Evolutionary conservation across 192 early-diverging fungal species (phyloP).

Genomic region (Coemansia sp.): DNA sequence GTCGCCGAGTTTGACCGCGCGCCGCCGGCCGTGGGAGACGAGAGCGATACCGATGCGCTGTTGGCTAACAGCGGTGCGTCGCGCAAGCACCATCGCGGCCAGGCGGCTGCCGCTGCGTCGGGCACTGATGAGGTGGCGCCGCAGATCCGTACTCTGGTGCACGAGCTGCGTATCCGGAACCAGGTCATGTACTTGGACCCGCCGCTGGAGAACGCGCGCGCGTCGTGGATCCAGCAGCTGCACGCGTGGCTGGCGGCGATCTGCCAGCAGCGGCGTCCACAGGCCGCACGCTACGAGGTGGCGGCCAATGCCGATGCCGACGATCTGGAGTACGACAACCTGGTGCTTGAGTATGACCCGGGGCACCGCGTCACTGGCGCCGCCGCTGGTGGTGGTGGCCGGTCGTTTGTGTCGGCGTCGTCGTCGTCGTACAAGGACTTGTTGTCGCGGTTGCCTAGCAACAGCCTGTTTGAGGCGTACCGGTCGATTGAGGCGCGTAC

Average conservation of each 20-base stretch:
- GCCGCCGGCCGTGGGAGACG: slow-evolving; percentile 47
- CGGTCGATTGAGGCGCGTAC: slow-evolving; percentile 78
- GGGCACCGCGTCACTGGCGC: slow-evolving; percentile 28
- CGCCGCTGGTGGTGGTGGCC: background rate
- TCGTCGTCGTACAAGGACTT: slow-evolving; percentile 46
- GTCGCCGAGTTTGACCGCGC: slow-evolving; percentile 63
- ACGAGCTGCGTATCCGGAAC: slow-evolving; percentile 89
- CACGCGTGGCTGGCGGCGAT: slow-evolving; percentile 92
- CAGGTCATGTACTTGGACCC: slow-evolving; percentile 97
- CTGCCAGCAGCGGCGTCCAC: slow-evolving; percentile 81
- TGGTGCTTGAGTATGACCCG: slow-evolving; percentile 56
- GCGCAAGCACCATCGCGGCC: slow-evolving; percentile 20
- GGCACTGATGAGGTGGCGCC: slow-evolving; percentile 57
- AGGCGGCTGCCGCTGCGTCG: background rate
- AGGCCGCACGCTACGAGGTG: slow-evolving; percentile 90
- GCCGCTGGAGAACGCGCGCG: slow-evolving; percentile 91
- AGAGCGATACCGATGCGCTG: slow-evolving; percentile 43
- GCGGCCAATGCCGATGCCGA: slow-evolving; percentile 59
- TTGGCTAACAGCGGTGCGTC: slow-evolving; percentile 2
- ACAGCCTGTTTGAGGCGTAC: slow-evolving; percentile 77
- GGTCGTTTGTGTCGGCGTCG: background rate
- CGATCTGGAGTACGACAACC: slow-evolving; percentile 61
- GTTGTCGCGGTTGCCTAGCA: slow-evolving; percentile 69
- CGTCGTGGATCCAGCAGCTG: slow-evolving; percentile 84
- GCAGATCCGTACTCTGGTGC: slow-evolving; percentile 68